Conservation (phyloP, 2,329 filamentous ascomycete genomes). For the Aschersonia sp. region DNA sequence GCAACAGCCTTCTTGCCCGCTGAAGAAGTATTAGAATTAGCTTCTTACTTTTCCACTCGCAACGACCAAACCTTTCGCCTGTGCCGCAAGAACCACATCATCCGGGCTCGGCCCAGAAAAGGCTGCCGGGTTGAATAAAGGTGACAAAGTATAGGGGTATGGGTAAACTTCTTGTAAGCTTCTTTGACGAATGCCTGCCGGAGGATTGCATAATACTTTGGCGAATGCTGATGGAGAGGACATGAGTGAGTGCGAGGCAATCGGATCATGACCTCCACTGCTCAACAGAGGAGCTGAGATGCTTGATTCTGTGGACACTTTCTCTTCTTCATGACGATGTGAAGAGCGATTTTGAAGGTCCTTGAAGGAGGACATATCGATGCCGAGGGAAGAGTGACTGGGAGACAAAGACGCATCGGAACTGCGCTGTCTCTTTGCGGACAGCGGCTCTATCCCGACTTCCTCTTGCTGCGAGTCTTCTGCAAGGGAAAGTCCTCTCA, state of each 20-base stretch:
- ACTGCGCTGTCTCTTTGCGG: constrained; percentile 11
- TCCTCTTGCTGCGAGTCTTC: constrained; percentile 16
- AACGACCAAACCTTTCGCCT: constrained; percentile 71
- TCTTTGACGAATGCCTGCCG: constrained; percentile 13
- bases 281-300: no score
- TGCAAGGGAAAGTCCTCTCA: constrained; percentile 17
- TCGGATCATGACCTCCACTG: neutral
- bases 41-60: constrained; percentile 31
- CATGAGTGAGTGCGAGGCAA: constrained; percentile 7
- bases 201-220: constrained; percentile 33
- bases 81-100: constrained; percentile 74
- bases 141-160: constrained; percentile 35
- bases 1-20: constrained; percentile 32
- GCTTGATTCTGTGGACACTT: no score
- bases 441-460: constrained; percentile 3
- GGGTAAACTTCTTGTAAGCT: constrained; percentile 19
- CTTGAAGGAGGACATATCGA: no score
- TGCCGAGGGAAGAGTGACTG: no score
- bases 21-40: constrained; percentile 38
- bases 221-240: constrained; percentile 41
- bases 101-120: constrained; percentile 86
- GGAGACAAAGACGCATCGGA: neutral
- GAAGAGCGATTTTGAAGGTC: no score
- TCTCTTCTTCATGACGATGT: neutral
- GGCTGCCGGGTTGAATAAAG: constrained; percentile 38